Percentiles rank a stretch among this genome's conserved stretches.
phyloP scores from a whole-genome alignment of 2,329 filamentous ascomycete genomes.

The Arthroderma sp. region DNA sequence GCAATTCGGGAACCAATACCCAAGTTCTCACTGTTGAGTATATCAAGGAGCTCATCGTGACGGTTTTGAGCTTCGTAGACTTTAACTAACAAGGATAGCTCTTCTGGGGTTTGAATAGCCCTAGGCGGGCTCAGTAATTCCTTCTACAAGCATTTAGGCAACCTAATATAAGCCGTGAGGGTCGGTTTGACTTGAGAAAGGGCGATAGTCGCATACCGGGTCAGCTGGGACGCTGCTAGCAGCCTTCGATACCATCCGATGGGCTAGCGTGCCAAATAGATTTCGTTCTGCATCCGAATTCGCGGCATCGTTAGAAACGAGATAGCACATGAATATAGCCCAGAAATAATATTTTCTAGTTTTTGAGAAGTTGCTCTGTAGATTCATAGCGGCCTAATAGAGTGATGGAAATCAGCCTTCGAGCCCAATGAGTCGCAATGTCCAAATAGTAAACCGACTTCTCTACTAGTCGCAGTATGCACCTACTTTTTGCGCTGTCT shows the following conservation, averaged over 20 bases:
- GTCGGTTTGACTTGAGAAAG: slow-evolving; percentile 2
- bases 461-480: background rate
- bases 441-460: background rate
- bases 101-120: slow-evolving; percentile 34
- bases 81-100: slow-evolving; percentile 32
- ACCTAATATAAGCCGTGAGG: slow-evolving; percentile 8
- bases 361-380: slow-evolving; percentile 37
- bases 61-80: slow-evolving; percentile 31
- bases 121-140: slow-evolving; percentile 28
- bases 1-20: slow-evolving; percentile 30
- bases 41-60: slow-evolving; percentile 26
- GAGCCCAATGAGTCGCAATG: background rate
- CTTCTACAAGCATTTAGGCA: slow-evolving; percentile 20
- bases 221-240: slow-evolving; percentile 31
- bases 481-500: slow-evolving; percentile 36
- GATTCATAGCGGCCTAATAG: slow-evolving; percentile 35
- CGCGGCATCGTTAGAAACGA: slow-evolving; percentile 24
- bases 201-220: slow-evolving; percentile 23
- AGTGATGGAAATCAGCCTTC: slow-evolving; percentile 13
- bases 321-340: slow-evolving; percentile 35
- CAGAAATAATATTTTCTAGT: slow-evolving; percentile 37
- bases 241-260: slow-evolving; percentile 37
- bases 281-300: slow-evolving; percentile 31
- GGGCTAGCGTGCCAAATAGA: slow-evolving; percentile 38
- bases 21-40: slow-evolving; percentile 30